Evolutionary conservation across 1,284 basidiomycete species (phyloP), one percentile per base, ranked within the genome.

Genomic region (Porphyrellus sp.): DNA sequence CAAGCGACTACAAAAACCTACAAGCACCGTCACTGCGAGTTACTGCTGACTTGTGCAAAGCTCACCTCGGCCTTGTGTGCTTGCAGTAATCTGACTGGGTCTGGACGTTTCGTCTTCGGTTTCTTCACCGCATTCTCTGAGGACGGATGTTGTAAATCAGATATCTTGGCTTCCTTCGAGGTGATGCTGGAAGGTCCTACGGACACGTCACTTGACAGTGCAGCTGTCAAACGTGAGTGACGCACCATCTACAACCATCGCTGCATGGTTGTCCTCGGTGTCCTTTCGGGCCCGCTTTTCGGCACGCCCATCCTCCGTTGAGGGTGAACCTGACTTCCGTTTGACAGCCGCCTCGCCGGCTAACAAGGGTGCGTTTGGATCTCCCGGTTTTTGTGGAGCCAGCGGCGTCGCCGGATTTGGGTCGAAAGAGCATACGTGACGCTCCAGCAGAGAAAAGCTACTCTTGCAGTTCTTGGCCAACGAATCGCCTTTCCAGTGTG

Each of bases 1-100:
- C 88, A 93, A 5, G 85, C 79, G 55, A 86, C 89, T 8, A 89
- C 83, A 54, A 91, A 92, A 3, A 92, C 86, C 87, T 91, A 60
- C 20, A 41, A 51, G 33, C 12, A n/a, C 30, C 20, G 15, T 60
- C 28, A 51, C 8, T 43, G 16, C 21, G 38, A 30, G 35, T 52
- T 52, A 20, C n/a, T 21, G 6, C n/a, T 24, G 18, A 30, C 23
- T 30, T 34, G 39, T 20, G 51, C 34, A 40, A 46, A 20, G 56
- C 65, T 43, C 63, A 86, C 86, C 73, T 89, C 86, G 25, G 83
- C 72, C 52, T 77, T 76, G 59, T 89, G 86, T 20, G 77, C 82
- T 30, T 74, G 68, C 38, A 89, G 70, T 41, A 81, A 61, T 38
- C 77, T 73, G 40, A 86, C 72, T 9, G 77, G 72, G 21, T 71